Evolutionary conservation across 169 alveolate genomes (phyloP), one percentile per base, ranked within the genome.

Genomic region (Eimeria mitis): DNA sequence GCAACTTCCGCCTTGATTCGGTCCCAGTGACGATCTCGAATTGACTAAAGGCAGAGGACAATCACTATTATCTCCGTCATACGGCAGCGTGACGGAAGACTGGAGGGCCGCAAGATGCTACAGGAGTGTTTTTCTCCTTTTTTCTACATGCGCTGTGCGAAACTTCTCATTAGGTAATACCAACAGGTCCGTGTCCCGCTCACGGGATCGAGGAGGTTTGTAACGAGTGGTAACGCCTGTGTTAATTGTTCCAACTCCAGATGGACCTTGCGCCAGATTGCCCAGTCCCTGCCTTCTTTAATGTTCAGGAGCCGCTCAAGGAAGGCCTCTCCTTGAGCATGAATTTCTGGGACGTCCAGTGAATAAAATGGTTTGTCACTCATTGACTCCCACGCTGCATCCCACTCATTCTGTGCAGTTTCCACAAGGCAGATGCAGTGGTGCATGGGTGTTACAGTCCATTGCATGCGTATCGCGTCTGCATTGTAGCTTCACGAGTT

Each of bases 11-110:
- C 92, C 94, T 95, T 95, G 44, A 97, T 89, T 16, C 95, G 94
- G 70, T 95, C 88, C 95, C 97, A 95, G 89, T 97, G 98, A 8
- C 98, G 96, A 70, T 81, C 95, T 34, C 98, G 88, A 95, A 97
- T 95, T 42, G 97, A 95, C 71, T 97, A 76, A 54, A 54, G 1
- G 40, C 54, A 73, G 0, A 73, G 16, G 4, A 40, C 52, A 73
- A 73, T 40, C 78, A 70, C 23, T 34, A 34, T 31, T 21, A 73
- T 7, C 7, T 19, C 34, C 9, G 56, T 73, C 34, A 6, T 34
- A n/a, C 34, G n/a, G 37, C 42, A 40, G 40, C 19, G 9, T 70
- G 9, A 68, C 78, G 25, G 0, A 40, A 40, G 34, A 40, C 34
- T 21, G 14, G 34, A 31, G 21, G 47, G 44, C 78, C 47, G 7